phyloP scores from a whole-genome alignment of 139 green algal species.

The Coccomyxa sp. region DNA sequence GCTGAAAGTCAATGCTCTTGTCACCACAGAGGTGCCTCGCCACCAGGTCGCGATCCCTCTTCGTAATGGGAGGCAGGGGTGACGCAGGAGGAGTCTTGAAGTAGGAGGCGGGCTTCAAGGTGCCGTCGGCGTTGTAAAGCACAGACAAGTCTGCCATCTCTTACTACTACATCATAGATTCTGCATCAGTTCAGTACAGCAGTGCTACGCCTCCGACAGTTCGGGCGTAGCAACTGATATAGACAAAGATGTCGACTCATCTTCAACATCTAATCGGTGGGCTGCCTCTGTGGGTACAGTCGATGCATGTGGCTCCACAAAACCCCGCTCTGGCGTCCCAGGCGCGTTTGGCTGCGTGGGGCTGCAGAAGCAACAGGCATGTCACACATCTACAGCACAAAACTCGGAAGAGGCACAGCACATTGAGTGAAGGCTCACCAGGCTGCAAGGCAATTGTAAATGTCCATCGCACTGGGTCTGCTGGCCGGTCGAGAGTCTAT shows the following conservation, averaged over 20 bases:
- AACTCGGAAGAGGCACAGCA: background rate
- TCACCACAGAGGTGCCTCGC: background rate
- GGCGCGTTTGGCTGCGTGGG: background rate
- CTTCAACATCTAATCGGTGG: background rate
- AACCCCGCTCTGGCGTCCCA: background rate
- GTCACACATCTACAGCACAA: background rate
- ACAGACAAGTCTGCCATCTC: background rate
- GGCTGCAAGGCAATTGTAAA: background rate
- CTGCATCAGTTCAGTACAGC: background rate
- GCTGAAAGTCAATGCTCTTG: conserved; percentile 1
- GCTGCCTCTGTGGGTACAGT: background rate
- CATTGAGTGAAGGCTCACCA: background rate
- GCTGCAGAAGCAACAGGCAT: background rate
- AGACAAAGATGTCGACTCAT: conserved; percentile 1
- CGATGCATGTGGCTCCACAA: background rate
- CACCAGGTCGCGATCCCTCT: background rate
- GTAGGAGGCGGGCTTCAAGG: background rate
- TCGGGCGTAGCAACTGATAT: background rate
- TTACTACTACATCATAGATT: conserved; percentile 2
- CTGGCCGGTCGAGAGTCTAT: background rate
- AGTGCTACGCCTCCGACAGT: background rate
- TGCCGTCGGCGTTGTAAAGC: background rate
- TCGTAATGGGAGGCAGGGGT: background rate
- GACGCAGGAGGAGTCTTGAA: background rate
- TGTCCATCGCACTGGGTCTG: background rate